Conservation (phyloP, 768 basidiomycete genomes). For the Boletus sp. region DNA sequence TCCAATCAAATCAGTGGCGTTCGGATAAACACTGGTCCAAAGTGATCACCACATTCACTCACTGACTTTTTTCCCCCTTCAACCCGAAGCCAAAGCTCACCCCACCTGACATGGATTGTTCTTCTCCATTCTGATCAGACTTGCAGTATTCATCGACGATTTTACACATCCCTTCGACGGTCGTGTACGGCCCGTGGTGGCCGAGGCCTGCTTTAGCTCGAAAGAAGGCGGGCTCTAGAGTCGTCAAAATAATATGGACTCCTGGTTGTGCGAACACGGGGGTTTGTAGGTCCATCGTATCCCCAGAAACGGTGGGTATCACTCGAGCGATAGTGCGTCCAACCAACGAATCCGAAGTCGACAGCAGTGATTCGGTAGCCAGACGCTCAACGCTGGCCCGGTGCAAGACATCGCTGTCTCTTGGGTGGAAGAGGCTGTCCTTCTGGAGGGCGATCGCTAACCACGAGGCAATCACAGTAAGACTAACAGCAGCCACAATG, state of each 20-base stretch:
- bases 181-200: conserved; percentile 56
- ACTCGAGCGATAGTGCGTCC: conserved; percentile 33
- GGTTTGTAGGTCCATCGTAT: conserved; percentile 56
- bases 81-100: conserved; percentile 39
- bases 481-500: conserved; percentile 35
- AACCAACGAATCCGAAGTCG: conserved; percentile 28
- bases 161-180: conserved; percentile 52
- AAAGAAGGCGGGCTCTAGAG: conserved; percentile 53
- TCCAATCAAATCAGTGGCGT: background rate
- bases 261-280: conserved; percentile 50
- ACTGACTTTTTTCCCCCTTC: conserved; percentile 29
- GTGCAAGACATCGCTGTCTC: conserved; percentile 2
- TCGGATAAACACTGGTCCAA: too few relatives aligned
- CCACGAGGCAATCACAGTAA: conserved; percentile 53
- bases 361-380: conserved; percentile 37
- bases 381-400: conserved; percentile 30
- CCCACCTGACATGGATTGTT: conserved; percentile 42
- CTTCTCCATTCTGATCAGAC: conserved; percentile 35
- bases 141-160: conserved; percentile 48
- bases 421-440: conserved; percentile 10
- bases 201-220: conserved; percentile 60
- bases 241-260: conserved; percentile 60
- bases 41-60: too few relatives aligned
- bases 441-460: conserved; percentile 51
- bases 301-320: conserved; percentile 46